Conservation (phyloP, 495 filamentous ascomycete species). For the Hyaloscypha variabilis region DNA sequence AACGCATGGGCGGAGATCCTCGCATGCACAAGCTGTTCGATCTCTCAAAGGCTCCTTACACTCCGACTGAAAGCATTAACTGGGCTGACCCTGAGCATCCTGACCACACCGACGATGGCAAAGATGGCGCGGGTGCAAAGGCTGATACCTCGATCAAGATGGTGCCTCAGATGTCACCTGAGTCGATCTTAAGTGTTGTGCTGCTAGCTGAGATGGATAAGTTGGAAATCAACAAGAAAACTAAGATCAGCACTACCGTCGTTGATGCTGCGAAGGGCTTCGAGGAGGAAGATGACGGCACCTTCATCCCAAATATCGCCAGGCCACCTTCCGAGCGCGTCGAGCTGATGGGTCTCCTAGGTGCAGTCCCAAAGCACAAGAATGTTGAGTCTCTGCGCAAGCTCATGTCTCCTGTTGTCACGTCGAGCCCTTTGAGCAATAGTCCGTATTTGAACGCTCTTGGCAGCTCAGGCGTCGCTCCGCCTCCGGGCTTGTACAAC, state of each 20-base stretch:
- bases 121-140: neutral
- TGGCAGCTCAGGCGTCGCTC: neutral
- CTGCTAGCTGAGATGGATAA: neutral
- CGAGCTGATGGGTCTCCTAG: neutral
- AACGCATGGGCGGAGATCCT: neutral
- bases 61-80: neutral
- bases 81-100: neutral
- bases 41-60: neutral
- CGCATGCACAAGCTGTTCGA: neutral
- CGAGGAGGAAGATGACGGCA: neutral
- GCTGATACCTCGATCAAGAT: neutral
- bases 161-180: neutral
- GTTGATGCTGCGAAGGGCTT: neutral
- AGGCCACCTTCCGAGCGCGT: neutral
- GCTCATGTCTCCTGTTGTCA: neutral
- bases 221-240: too few species aligned
- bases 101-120: neutral
- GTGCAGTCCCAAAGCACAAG: neutral
- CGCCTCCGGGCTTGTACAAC: neutral
- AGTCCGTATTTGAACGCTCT: neutral
- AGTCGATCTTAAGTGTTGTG: too few species aligned
- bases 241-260: neutral
- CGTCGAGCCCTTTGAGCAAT: neutral
- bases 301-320: neutral
- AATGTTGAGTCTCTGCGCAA: neutral